phyloP scores from a whole-genome alignment of 441 rosid species.

The Brassica balearica region DNA sequence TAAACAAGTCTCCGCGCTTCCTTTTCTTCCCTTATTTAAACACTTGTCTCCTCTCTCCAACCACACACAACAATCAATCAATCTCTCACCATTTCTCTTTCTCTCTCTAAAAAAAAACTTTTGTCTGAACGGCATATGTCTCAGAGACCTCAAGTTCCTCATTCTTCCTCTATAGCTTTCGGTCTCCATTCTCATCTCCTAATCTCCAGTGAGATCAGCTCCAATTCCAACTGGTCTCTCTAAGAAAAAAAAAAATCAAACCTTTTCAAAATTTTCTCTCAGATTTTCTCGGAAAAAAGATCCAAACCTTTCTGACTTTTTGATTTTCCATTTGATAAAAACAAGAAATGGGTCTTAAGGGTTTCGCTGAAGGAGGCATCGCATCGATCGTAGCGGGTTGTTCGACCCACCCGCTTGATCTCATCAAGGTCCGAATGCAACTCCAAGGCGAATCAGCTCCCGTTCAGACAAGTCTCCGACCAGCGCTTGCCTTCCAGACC shows the following conservation, averaged over 20 bases:
- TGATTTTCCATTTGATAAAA: not conserved
- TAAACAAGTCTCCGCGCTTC: constrained; percentile 42
- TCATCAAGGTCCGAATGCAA: constrained; percentile 77
- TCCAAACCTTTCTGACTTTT: not conserved
- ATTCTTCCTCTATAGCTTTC: constrained; percentile 67
- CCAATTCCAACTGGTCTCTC: constrained; percentile 51
- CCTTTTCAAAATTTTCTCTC: constrained; percentile 15
- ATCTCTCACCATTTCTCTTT: constrained; percentile 9
- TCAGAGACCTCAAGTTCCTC: constrained; percentile 70
- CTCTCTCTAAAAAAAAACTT: constrained; percentile 6
- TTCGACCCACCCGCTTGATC: constrained; percentile 75
- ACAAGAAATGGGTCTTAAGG: constrained; percentile 62
- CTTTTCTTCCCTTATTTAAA: constrained; percentile 30
- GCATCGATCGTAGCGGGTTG: constrained; percentile 73
- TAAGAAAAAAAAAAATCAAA: constrained; percentile 12
- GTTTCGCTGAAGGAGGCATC: constrained; percentile 76
- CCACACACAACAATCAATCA: constrained; percentile 19
- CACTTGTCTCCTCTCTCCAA: constrained; percentile 21
- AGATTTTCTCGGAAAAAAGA: constrained; percentile 14
- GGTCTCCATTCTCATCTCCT: constrained; percentile 66
- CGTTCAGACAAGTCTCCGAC: constrained; percentile 51
- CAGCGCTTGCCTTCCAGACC: constrained; percentile 52
- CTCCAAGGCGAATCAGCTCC: constrained; percentile 64
- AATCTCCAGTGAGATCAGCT: constrained; percentile 60
- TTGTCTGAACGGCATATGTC: constrained; percentile 56